These are phyloP conservation scores for Lactifluus piperatus DNA, from an alignment of 768 basidiomycete species.

Conservation along the genomic window DNA sequence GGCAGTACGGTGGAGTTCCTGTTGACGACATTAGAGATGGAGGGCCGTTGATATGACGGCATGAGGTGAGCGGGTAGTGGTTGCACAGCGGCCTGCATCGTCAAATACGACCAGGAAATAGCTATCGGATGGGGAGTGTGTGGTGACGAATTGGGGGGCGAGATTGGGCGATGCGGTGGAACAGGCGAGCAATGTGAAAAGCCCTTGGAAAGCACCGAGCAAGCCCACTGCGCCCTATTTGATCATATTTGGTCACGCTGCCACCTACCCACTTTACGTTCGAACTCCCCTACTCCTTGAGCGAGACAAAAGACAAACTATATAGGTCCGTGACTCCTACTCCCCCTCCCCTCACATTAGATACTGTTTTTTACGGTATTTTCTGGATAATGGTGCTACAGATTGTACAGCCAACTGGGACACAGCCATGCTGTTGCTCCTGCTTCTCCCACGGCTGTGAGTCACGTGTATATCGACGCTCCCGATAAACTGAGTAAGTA, in stretches of 20 bases:
- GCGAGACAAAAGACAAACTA: background rate
- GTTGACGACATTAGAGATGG: constrained; percentile 37
- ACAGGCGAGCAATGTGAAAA: constrained; percentile 20
- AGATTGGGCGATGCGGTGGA: constrained; percentile 16
- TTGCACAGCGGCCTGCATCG: constrained; percentile 71
- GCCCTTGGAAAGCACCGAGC: constrained; percentile 18
- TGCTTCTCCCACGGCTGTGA: background rate
- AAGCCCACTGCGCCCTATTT: constrained; percentile 19
- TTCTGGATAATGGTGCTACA: no score
- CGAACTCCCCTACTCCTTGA: constrained; percentile 1
- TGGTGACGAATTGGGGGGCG: constrained; percentile 21
- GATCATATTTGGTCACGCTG: constrained; percentile 22
- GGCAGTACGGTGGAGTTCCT: constrained; percentile 44
- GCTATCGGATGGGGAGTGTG: constrained; percentile 36
- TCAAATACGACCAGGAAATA: constrained; percentile 40
- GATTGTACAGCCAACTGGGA: background rate
- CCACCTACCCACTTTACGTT: constrained; percentile 20
- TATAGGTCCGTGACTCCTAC: background rate
- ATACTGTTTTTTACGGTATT: background rate
- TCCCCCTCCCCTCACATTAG: background rate
- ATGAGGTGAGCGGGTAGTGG: constrained; percentile 52
- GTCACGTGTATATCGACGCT: constrained; percentile 7
- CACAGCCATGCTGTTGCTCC: background rate
- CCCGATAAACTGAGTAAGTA: no score
- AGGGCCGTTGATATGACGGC: constrained; percentile 54